Conservation (phyloP, 2,329 filamentous ascomycete genomes). For the Penicillium occitanis region DNA sequence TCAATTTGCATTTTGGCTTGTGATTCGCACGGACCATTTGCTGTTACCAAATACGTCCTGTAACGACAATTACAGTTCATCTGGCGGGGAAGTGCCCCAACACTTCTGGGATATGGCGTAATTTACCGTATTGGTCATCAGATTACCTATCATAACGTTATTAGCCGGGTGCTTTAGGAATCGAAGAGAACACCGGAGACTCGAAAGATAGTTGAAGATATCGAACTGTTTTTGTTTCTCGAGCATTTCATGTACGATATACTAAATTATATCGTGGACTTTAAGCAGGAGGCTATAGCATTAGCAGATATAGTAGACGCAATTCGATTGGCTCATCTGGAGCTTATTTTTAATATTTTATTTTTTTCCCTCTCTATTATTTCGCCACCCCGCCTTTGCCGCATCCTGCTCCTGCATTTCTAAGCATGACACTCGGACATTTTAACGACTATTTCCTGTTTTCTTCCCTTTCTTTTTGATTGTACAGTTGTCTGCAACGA, state of each 20-base stretch:
- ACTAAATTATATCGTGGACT: neutral
- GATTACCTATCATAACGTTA: neutral
- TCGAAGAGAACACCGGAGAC: neutral
- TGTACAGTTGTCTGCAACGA: neutral
- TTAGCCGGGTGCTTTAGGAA: conserved; percentile 2
- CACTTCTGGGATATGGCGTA: neutral
- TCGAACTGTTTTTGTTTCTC: neutral
- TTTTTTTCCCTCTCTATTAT: neutral
- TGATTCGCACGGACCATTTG: conserved; percentile 8
- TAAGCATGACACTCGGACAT: conserved; percentile 9
- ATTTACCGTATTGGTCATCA: neutral
- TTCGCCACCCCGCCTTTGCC: conserved; percentile 14
- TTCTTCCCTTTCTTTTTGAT: neutral
- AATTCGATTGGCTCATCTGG: conserved; percentile 3
- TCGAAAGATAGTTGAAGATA: neutral
- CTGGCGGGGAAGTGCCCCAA: neutral
- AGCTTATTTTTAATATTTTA: neutral
- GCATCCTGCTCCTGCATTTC: conserved; percentile 11
- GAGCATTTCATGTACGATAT: neutral
- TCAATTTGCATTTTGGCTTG: neutral
- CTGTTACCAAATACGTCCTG: neutral
- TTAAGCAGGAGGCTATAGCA: neutral
- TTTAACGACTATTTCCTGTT: neutral
- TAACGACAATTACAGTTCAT: neutral
- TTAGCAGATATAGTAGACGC: neutral